Percentiles rank a stretch among this genome's conserved stretches.
Conservation (phyloP, 305 asterid genomes). For the Fraxinus floribunda region DNA sequence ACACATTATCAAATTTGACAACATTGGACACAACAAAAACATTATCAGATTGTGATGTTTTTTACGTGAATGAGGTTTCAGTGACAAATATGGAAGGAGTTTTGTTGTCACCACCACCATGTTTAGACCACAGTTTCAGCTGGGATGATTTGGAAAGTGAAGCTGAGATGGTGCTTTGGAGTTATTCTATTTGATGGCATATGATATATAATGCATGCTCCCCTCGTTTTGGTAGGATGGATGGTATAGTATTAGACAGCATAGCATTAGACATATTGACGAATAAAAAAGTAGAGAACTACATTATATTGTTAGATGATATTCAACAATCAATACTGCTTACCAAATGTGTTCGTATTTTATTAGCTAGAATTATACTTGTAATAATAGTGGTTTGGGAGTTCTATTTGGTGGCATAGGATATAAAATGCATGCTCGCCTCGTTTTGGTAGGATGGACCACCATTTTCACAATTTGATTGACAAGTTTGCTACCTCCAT, state of each 20-base stretch:
- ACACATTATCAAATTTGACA: neutral
- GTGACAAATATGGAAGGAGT: conserved; percentile 14
- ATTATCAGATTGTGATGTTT: neutral
- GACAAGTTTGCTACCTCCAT: too few relatives aligned
- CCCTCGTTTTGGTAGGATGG: neutral
- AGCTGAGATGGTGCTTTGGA: conserved; percentile 43
- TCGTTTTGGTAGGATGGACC: too few relatives aligned
- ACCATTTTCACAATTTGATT: too few relatives aligned
- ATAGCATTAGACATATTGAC: too few relatives aligned
- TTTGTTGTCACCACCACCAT: conserved; percentile 38
- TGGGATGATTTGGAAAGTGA: conserved; percentile 38
- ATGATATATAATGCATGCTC: neutral
- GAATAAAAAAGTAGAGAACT: neutral
- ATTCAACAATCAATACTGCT: neutral
- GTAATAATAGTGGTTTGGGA: neutral
- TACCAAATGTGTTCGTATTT: neutral
- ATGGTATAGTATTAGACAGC: neutral
- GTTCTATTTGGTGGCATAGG: too few relatives aligned
- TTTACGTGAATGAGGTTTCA: neutral
- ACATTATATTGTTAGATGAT: neutral
- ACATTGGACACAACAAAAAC: neutral
- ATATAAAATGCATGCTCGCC: too few relatives aligned
- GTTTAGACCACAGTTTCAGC: conserved; percentile 9
- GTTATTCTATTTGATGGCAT: conserved; percentile 25
- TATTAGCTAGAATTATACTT: neutral